Percentiles rank a stretch among this genome's conserved stretches.
Evolutionary conservation across 1,284 basidiomycete genomes (phyloP).

Genomic region (Leccinum solheimii): DNA sequence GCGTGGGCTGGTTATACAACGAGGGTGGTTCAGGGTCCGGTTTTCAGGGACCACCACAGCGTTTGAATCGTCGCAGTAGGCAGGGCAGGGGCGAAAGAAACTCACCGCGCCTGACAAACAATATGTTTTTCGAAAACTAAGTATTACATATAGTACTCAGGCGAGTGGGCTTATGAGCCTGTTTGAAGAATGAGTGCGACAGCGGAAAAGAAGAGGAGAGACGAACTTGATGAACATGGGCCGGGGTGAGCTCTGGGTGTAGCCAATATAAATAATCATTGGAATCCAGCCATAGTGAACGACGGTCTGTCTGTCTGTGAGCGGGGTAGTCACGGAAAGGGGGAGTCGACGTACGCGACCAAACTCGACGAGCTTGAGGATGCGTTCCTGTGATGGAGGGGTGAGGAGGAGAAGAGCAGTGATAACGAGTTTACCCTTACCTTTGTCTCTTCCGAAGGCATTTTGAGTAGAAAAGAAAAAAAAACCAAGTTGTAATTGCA

Average conservation of each 20-base stretch:
- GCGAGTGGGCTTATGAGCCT: slow-evolving; percentile 90
- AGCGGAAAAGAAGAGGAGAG: not conserved
- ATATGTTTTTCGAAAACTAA: not conserved
- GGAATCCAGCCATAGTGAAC: slow-evolving; percentile 94
- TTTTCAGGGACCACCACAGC: slow-evolving; percentile 61
- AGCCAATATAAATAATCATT: slow-evolving; percentile 90
- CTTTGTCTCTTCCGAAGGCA: slow-evolving; percentile 87
- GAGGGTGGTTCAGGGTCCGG: slow-evolving; percentile 40
- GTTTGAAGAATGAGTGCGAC: slow-evolving; percentile 14
- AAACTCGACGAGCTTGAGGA: slow-evolving; percentile 75
- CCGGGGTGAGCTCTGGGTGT: slow-evolving; percentile 84
- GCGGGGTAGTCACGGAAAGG: not conserved
- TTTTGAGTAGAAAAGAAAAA: slow-evolving; percentile 37
- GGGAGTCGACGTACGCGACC: slow-evolving; percentile 62
- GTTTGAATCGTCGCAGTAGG: slow-evolving; percentile 56
- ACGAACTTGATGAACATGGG: slow-evolving; percentile 92
- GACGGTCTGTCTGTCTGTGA: slow-evolving; percentile 58
- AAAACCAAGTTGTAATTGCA: slow-evolving; percentile 23
- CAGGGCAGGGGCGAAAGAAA: not conserved
- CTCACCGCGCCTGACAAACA: slow-evolving; percentile 15
- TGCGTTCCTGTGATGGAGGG: slow-evolving; percentile 60
- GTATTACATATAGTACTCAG: slow-evolving; percentile 43
- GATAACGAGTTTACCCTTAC: slow-evolving; percentile 43
- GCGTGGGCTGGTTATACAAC: slow-evolving; percentile 47
- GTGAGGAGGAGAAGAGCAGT: not conserved